Percentiles rank a stretch among this genome's conserved stretches.
Evolutionary conservation across 2,329 filamentous ascomycete species (phyloP).

Genomic region (Monilinia fructigena): DNA sequence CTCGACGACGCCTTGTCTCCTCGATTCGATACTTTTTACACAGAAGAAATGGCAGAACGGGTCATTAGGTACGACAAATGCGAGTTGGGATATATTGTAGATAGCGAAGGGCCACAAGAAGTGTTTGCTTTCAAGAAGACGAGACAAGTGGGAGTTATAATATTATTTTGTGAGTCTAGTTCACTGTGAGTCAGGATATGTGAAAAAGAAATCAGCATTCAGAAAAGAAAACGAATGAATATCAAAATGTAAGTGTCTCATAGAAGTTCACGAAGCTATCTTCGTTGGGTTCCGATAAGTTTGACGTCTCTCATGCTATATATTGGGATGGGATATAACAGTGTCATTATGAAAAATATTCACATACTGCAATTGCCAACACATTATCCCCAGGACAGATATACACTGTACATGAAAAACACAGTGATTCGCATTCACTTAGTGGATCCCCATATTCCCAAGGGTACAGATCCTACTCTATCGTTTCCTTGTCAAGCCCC

Average conservation of each 20-base stretch:
- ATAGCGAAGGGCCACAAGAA: conserved; percentile 49
- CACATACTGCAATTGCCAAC: no score
- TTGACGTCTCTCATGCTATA: no score
- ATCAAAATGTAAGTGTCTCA: background rate
- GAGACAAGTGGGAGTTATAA: conserved; percentile 12
- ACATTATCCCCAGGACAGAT: no score
- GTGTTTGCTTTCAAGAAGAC: conserved; percentile 11
- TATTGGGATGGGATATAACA: no score
- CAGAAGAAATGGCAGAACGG: conserved; percentile 42
- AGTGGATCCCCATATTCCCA: no score
- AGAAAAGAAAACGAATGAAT: background rate
- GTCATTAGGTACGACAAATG: conserved; percentile 55
- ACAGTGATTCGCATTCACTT: no score
- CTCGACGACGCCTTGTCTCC: conserved; percentile 51
- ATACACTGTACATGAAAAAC: no score
- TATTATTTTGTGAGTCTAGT: background rate
- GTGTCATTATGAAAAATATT: no score
- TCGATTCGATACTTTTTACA: conserved; percentile 54
- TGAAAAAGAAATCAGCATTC: no score
- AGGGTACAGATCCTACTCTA: background rate
- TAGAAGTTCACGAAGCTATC: background rate
- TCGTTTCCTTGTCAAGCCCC: background rate
- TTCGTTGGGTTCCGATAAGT: no score
- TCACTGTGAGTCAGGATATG: background rate
- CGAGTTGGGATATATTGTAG: conserved; percentile 54